These are phyloP conservation scores for Ceratocystis papillata DNA, from an alignment of 2,329 filamentous ascomycete genomes.

Conservation along the genomic window DNA sequence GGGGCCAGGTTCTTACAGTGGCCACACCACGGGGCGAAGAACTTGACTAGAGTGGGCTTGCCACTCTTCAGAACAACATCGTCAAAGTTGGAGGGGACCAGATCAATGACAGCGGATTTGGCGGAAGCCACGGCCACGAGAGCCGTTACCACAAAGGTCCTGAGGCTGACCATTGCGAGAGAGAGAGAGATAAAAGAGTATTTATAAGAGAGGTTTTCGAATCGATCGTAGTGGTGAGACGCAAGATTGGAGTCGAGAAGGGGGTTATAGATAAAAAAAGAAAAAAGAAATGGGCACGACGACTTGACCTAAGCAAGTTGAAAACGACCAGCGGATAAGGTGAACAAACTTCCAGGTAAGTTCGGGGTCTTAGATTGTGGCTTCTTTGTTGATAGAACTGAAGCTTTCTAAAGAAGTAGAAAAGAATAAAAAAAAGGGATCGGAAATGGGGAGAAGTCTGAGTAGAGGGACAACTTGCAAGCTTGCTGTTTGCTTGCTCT, in stretches of 20 bases:
- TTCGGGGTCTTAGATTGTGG: not conserved
- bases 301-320: slow-evolving; percentile 3
- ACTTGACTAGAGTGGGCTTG: slow-evolving; percentile 93
- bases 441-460: not conserved
- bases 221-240: not conserved
- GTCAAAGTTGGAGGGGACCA: slow-evolving; percentile 87
- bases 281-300: not conserved
- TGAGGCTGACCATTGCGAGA: slow-evolving; percentile 45
- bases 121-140: slow-evolving; percentile 49
- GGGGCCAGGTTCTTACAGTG: slow-evolving; percentile 98
- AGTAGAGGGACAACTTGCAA: not conserved
- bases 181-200: not conserved
- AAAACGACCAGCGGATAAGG: not conserved
- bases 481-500: slow-evolving; percentile 7
- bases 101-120: slow-evolving; percentile 77
- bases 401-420: not conserved
- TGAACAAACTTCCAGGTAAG: slow-evolving; percentile 1
- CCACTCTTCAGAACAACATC: slow-evolving; percentile 76
- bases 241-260: not conserved
- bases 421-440: not conserved
- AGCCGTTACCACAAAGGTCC: slow-evolving; percentile 49
- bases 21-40: slow-evolving; percentile 97
- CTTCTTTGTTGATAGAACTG: not conserved
- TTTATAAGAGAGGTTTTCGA: not conserved
- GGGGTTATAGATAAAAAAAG: not conserved